Evolutionary conservation across 805 yeast species (phyloP).

Genomic region (Wickerhamiella sergipiensis): DNA sequence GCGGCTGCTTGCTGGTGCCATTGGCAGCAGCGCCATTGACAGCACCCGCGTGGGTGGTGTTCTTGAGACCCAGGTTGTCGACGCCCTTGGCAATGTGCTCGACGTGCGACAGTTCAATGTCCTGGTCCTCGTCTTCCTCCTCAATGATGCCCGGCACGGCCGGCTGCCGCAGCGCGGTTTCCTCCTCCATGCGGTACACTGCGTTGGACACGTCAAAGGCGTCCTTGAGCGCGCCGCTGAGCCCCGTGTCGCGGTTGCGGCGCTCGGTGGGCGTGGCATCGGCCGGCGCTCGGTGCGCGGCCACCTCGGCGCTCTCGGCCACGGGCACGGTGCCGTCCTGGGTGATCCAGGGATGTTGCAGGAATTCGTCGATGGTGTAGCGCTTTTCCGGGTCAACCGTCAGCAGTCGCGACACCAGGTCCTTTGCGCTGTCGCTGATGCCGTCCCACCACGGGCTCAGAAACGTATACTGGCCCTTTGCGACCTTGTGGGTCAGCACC

Average conservation of each 20-base stretch:
- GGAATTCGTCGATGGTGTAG: constrained; percentile 57
- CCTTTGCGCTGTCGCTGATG: constrained; percentile 52
- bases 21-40: too few species aligned
- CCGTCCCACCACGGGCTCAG: constrained; percentile 87
- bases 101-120: constrained; percentile 8
- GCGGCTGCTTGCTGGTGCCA: constrained; percentile 1
- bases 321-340: constrained; percentile 15
- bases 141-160: constrained; percentile 17
- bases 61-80: constrained; percentile 5
- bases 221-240: constrained; percentile 69
- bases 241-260: constrained; percentile 35
- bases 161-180: constrained; percentile 27
- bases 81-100: constrained; percentile 12
- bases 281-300: constrained; percentile 3
- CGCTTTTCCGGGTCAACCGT: constrained; percentile 59
- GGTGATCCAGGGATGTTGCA: constrained; percentile 65
- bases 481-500: constrained; percentile 60
- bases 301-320: constrained; percentile 12
- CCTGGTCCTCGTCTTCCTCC: constrained; percentile 27
- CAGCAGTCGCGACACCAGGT: constrained; percentile 49
- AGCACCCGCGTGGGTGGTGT: too few species aligned
- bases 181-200: constrained; percentile 69
- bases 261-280: constrained; percentile 13
- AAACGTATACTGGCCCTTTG: constrained; percentile 65
- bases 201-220: constrained; percentile 81